These are phyloP conservation scores for Exophiala viscosa DNA, from an alignment of 2,329 filamentous ascomycete species.

Conservation along the genomic window DNA sequence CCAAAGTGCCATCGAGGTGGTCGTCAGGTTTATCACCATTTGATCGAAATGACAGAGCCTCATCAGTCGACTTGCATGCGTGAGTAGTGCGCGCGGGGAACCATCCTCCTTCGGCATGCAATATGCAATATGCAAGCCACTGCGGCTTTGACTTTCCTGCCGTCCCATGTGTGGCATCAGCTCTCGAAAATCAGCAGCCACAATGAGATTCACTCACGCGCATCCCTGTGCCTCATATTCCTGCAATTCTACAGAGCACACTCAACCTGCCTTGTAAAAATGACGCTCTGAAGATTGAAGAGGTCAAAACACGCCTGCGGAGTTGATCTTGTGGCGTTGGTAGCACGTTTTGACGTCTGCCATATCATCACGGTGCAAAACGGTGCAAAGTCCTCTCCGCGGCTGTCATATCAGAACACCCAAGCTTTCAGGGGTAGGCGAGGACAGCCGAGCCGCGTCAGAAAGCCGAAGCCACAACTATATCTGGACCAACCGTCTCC, in stretches of 20 bases:
- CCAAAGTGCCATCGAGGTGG: neutral
- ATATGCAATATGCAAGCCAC: neutral
- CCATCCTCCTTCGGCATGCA: neutral
- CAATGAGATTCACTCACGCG: neutral
- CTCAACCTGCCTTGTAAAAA: neutral
- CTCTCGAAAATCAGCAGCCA: neutral
- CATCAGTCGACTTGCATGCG: neutral
- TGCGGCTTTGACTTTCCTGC: neutral
- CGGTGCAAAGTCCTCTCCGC: neutral
- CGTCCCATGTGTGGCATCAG: neutral
- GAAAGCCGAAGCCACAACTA: no score
- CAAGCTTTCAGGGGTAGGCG: neutral
- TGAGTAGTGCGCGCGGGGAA: neutral
- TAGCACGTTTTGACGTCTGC: neutral
- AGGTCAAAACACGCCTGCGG: no score
- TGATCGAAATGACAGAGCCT: neutral
- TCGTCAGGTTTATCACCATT: constrained; percentile 7
- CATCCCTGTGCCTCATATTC: no score
- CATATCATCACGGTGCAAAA: neutral
- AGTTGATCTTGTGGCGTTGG: no score
- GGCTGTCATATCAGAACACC: neutral
- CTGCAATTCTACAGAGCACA: no score
- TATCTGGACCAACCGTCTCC: no score
- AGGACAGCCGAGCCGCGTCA: neutral
- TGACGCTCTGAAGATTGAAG: neutral